A percentile compares a stretch with the other conserved stretches of the same genome.
Evolutionary conservation across 345 rosid species (phyloP).

Genomic region (Acer yangbiense): DNA sequence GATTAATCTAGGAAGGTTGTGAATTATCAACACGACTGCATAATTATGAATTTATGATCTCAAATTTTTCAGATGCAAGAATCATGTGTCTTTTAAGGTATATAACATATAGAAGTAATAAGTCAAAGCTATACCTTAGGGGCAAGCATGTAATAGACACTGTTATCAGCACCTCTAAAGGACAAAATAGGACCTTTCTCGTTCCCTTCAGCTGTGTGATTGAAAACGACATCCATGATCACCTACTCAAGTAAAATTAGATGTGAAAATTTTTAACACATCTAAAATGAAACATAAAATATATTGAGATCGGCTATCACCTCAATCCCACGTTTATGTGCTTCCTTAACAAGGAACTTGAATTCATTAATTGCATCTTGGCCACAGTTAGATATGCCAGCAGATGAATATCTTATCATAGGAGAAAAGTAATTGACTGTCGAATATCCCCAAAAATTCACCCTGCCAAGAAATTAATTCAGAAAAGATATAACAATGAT

Average conservation of each 20-base stretch:
- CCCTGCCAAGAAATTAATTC: constrained; percentile 50
- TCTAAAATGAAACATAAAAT: constrained; percentile 9
- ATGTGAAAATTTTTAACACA: constrained; percentile 21
- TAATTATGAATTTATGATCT: background rate
- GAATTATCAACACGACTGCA: background rate
- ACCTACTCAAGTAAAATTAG: constrained; percentile 57
- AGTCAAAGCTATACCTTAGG: constrained; percentile 69
- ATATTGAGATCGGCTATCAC: constrained; percentile 40
- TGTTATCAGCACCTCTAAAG: constrained; percentile 91
- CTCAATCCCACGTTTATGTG: constrained; percentile 97
- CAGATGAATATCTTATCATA: constrained; percentile 86
- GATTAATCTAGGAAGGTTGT: no score
- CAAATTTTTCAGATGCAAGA: background rate
- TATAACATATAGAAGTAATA: background rate
- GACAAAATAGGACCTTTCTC: constrained; percentile 85
- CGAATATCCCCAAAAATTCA: constrained; percentile 98
- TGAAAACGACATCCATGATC: constrained; percentile 92
- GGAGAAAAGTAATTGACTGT: constrained; percentile 89
- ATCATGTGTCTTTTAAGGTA: background rate
- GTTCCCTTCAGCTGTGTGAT: constrained; percentile 99
- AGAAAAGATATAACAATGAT: constrained; percentile 20
- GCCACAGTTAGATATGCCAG: constrained; percentile 57
- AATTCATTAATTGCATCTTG: constrained; percentile 81
- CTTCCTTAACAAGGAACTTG: constrained; percentile 82
- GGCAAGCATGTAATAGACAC: constrained; percentile 95